phyloP scores from a whole-genome alignment of 306 rosid genomes.

The Carpinus viminea region DNA sequence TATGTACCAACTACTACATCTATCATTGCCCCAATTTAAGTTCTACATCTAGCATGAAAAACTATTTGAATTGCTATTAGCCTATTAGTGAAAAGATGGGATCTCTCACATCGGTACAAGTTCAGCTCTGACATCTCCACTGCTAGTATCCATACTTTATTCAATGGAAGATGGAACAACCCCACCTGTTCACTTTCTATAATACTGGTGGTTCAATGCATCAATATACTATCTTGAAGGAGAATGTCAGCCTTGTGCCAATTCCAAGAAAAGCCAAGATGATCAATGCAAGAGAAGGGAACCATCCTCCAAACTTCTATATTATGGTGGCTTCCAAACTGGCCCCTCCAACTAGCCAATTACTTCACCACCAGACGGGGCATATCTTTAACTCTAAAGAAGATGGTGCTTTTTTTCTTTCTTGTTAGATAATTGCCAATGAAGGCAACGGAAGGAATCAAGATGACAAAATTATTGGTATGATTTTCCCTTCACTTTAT shows the following conservation, averaged over 20 bases:
- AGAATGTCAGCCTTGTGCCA: background rate
- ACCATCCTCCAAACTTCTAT: too few relatives aligned
- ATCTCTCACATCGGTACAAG: background rate
- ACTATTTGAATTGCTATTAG: background rate
- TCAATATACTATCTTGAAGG: background rate
- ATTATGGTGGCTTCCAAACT: too few relatives aligned
- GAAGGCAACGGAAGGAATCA: background rate
- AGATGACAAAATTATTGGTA: background rate
- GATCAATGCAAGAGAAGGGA: background rate
- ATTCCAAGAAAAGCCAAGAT: constrained; percentile 5
- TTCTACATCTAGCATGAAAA: background rate
- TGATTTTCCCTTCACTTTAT: background rate
- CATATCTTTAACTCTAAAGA: background rate
- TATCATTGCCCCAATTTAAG: background rate
- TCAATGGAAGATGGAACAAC: background rate
- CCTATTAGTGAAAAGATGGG: background rate
- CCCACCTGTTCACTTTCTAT: background rate
- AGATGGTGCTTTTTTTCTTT: background rate
- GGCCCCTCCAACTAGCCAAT: too few relatives aligned
- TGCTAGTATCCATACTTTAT: background rate
- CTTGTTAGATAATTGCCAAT: background rate
- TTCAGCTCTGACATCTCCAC: background rate
- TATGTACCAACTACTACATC: background rate
- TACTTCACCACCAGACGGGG: too few relatives aligned
- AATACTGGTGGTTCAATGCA: background rate